A percentile compares a stretch with the other conserved stretches of the same genome.
Evolutionary conservation across 2,329 filamentous ascomycete species (phyloP).

Genomic region (Colletotrichum zoysiae): DNA sequence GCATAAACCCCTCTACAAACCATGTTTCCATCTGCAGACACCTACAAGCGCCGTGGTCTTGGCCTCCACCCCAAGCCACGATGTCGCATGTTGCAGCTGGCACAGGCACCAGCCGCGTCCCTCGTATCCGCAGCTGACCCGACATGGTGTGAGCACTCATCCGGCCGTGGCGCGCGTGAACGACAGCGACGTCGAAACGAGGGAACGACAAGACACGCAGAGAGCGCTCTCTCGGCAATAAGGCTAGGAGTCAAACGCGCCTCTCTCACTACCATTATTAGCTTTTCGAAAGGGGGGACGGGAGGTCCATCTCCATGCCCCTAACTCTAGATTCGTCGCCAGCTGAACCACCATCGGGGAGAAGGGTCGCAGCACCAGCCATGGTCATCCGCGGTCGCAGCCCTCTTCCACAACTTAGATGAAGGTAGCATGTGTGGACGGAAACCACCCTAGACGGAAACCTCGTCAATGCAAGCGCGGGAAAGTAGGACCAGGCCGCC

Average conservation of each 20-base stretch:
- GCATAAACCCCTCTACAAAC: neutral
- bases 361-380: slow-evolving; percentile 21
- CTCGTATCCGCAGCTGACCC: neutral
- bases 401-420: neutral
- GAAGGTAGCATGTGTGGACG: slow-evolving; percentile 11
- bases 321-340: neutral
- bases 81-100: slow-evolving; percentile 16
- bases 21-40: neutral
- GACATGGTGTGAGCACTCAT: neutral
- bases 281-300: neutral
- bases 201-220: neutral
- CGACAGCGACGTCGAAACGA: neutral
- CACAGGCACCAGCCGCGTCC: slow-evolving; percentile 1
- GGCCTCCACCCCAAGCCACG: slow-evolving; percentile 3
- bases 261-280: neutral
- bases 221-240: neutral
- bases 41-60: neutral
- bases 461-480: slow-evolving; percentile 36
- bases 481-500: slow-evolving; percentile 12
- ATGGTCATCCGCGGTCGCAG: slow-evolving; percentile 1
- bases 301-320: slow-evolving; percentile 3
- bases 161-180: no score
- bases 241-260: neutral
- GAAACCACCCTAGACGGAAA: slow-evolving; percentile 2
- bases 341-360: neutral